Evolutionary conservation across 192 early-diverging fungal species (phyloP), one percentile per base, ranked within the genome.

Genomic region (Podila clonocystis): DNA sequence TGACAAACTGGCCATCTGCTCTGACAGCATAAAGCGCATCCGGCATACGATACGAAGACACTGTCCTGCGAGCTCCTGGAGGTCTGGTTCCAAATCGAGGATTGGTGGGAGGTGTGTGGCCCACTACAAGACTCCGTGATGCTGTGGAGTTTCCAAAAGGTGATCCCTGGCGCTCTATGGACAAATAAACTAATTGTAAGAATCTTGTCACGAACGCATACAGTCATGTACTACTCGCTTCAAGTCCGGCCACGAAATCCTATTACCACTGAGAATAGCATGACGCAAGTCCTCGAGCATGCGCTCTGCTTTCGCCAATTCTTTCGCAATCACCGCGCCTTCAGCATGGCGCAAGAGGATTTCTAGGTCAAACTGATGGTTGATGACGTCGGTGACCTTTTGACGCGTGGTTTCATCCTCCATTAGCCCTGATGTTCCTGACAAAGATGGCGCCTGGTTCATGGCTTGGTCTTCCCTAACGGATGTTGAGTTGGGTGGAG

Each of bases 331-430:
- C n/a, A 87, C 73, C 5, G 82, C 83, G 15, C 91, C 70, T 65
- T 94, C 94, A 55, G 85, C 87, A 59, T 93, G 88, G 55, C 93
- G 92, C 61, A 92, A 58, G 58, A 88, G 90, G 60, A 95, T 85
- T 75, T 95, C 94, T 13, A 94, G 82, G 82, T 95, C 93, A 65
- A 95, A 88, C 78, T 95, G 91, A 70, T 90, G 90, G 58, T 88
- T 86, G 48, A 94, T 83, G 41, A 92, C 87, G 58, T 85, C 83
- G 36, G 76, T 68, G 19, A 91, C 73, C 52, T 87, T 87, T 73
- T 76, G 65, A 68, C 70, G 73, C 69, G 73, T 87, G 7, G 65
- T 55, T 12, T 86, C 71, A 62, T 84, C 68, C 13, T 63, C 30
- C 28, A n/a, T n/a, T n/a, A 34, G 33, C 0, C 50, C 64, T 17